Base-by-base conservation (phyloP, 2,329 filamentous ascomycete species). In the Annulohypoxylon truncatum region DNA sequence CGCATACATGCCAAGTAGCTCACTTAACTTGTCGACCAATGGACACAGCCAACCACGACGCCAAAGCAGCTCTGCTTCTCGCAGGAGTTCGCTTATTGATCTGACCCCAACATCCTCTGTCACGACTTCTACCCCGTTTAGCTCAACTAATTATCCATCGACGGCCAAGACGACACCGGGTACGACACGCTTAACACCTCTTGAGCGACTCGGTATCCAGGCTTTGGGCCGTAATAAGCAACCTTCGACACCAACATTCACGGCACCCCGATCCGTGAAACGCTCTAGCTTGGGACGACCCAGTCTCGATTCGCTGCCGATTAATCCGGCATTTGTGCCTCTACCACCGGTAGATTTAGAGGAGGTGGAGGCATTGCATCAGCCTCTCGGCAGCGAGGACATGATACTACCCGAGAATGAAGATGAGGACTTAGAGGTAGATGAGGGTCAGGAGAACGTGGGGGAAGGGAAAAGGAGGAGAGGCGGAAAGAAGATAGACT, bases 301-400 rank as follows among this genome's bases (percentile, higher is more conserved):
- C 38, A 76, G 75, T 42, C 69, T 79, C 3, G 74, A 78, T 8
- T 77, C 76, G 6, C 64, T 83, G 2, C 80, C 83, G 0, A 76
- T 85, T 35, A 86, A 89, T 66, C 84, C 86, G 2, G 79, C 85
- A 0, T 85, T 85, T 70, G 80, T 88, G 4, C 84, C 86, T 0
- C 77, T 88, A 7, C 86, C 86, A 1, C 84, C 81, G 61, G 85
- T 85, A 2, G 84, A 87, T 67, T 65, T 86, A 24, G 78, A 78
- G 6, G 86, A 88, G 70, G 79, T 88, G 2, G 83, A 83, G 69
- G 82, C 84, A 1, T 73, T 88, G 42, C 85, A 87, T 69, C 73
- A 71, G 55, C 64, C 78, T 9, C 67, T 77, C 4, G 86, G 87
- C 12, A 89, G 86, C 71, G 87, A 89, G 72, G 87, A 89, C 61